These are phyloP conservation scores for Ascochyta viciae-villosae DNA, from an alignment of 2,329 filamentous ascomycete species.

Conservation along the genomic window DNA sequence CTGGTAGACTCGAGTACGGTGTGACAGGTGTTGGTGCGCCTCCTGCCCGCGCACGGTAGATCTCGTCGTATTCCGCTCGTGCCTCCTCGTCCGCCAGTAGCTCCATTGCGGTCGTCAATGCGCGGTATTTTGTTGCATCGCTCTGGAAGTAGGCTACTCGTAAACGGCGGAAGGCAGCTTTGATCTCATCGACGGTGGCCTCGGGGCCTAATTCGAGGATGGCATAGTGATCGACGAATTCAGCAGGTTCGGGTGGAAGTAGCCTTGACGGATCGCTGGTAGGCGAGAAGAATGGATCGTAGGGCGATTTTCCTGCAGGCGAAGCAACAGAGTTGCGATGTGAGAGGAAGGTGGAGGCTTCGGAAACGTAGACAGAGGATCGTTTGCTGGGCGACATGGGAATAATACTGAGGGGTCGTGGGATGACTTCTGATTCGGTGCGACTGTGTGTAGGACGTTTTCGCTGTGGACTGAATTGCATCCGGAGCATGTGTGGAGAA, in stretches of 20 bases:
- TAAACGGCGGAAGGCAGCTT: conserved; percentile 35
- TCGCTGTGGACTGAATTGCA: conserved; percentile 30
- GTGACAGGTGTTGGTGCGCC: conserved; percentile 16
- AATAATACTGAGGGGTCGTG: conserved; percentile 28
- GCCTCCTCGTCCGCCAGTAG: conserved; percentile 38
- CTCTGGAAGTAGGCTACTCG: conserved; percentile 39
- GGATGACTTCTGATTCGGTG: conserved; percentile 33
- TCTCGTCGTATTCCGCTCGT: conserved; percentile 36
- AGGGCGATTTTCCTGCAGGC: conserved; percentile 17
- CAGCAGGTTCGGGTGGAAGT: conserved; percentile 13
- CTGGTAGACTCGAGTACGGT: conserved; percentile 20
- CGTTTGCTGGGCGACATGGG: conserved; percentile 29
- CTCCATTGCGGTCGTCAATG: conserved; percentile 41
- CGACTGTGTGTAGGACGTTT: conserved; percentile 30
- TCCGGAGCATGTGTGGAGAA: conserved; percentile 23
- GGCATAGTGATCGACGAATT: conserved; percentile 43
- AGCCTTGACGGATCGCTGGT: conserved; percentile 18
- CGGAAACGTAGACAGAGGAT: conserved; percentile 38
- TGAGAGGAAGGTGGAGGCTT: conserved; percentile 32
- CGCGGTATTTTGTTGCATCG: conserved; percentile 39
- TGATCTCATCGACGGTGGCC: conserved; percentile 41
- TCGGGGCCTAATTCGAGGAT: conserved; percentile 31
- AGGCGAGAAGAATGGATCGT: conserved; percentile 23
- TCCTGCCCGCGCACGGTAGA: conserved; percentile 21
- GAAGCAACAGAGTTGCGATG: conserved; percentile 31